These are phyloP conservation scores for Verticillium nonalfalfae DNA, from an alignment of 2,329 filamentous ascomycete species.

Conservation along the genomic window DNA sequence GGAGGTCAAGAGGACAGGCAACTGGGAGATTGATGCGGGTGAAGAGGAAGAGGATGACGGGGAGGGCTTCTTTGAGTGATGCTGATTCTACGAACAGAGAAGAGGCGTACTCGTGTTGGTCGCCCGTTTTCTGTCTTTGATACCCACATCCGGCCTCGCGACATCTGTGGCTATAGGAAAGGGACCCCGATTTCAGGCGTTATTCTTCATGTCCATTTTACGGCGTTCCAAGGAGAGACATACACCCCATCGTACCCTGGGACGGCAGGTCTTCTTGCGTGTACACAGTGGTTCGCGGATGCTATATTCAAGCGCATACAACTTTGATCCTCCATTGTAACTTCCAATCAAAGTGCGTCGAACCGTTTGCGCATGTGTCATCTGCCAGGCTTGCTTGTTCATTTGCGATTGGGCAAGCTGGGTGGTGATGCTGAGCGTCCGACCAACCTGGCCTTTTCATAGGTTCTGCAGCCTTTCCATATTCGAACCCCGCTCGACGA, in stretches of 20 bases:
- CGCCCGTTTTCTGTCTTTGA: background rate
- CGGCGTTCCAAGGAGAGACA: too few species aligned
- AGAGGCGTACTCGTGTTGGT: background rate
- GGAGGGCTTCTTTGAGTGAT: conserved; percentile 52
- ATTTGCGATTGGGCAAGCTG: background rate
- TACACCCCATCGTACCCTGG: too few species aligned
- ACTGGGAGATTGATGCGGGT: conserved; percentile 23
- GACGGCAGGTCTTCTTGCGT: background rate
- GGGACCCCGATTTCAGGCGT: background rate
- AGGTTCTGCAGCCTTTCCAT: background rate
- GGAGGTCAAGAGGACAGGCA: conserved; percentile 27
- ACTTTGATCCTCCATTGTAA: background rate
- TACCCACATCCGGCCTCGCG: background rate
- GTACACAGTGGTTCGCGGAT: background rate
- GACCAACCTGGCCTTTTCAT: background rate
- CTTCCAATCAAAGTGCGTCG: background rate
- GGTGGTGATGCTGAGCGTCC: background rate
- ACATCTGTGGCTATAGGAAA: background rate
- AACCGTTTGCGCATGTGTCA: background rate
- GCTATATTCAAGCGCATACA: background rate
- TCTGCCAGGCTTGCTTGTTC: background rate
- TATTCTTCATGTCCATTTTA: too few species aligned
- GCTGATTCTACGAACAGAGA: background rate
- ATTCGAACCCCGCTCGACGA: background rate
- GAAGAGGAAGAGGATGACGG: conserved; percentile 44